A percentile compares a stretch with the other conserved stretches of the same genome.
Conservation (phyloP, 208 protist species). For the Acanthamoeba lenticulata region DNA sequence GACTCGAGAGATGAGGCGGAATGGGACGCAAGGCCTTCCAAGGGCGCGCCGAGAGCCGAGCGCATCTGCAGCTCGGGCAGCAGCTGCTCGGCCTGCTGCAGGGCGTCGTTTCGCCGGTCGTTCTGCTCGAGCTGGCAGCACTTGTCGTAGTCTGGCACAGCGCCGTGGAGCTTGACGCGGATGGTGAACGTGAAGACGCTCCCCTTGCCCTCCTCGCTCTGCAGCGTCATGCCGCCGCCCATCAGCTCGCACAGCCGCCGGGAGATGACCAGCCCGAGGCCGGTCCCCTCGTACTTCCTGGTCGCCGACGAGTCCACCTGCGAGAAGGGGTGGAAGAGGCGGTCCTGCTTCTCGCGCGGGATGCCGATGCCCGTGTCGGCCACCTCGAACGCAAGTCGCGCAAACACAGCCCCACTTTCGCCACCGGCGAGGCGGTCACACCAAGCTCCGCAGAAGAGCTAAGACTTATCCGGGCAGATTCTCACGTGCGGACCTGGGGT, state of each 20-base stretch:
- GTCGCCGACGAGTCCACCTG: constrained; percentile 47
- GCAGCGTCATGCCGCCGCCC: constrained; percentile 16
- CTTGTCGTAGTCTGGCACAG: neutral
- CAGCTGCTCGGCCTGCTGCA: neutral
- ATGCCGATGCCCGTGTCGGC: constrained; percentile 81
- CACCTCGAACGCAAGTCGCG: constrained; percentile 59
- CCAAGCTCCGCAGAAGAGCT: no score
- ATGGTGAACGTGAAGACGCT: constrained; percentile 44
- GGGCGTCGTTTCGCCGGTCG: neutral
- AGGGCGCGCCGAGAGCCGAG: neutral
- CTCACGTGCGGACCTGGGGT: no score
- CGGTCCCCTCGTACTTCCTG: constrained; percentile 70
- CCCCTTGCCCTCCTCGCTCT: neutral
- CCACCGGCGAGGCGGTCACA: no score
- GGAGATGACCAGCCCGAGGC: constrained; percentile 67
- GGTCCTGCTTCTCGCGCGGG: constrained; percentile 41
- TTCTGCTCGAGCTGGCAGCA: neutral
- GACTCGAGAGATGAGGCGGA: neutral
- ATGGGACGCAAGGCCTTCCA: neutral
- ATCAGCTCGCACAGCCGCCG: constrained; percentile 58
- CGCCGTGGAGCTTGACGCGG: neutral
- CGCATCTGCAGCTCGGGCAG: neutral
- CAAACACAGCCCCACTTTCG: no score
- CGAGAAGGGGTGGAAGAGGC: constrained; percentile 72
- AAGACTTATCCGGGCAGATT: no score